Percentiles rank a stretch among this genome's conserved stretches.
Evolutionary conservation across 1,139 yeast genomes (phyloP).

Genomic region (Hanseniaspora sp.): DNA sequence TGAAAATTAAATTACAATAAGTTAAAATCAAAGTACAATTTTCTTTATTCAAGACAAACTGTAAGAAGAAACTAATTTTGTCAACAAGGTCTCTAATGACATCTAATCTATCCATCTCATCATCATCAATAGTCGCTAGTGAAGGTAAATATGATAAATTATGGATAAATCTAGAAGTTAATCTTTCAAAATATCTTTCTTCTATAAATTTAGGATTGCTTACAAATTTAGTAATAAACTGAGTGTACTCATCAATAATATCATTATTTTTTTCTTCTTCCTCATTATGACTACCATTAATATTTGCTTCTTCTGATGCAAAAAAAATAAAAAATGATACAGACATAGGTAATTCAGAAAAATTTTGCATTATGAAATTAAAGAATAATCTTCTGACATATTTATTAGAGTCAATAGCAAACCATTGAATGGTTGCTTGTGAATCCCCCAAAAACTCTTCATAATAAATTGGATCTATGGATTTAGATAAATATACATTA

Average conservation of each 20-base stretch:
- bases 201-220: not conserved
- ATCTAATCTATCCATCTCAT: not conserved
- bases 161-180: slow-evolving; percentile 11
- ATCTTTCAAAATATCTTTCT: slow-evolving; percentile 14
- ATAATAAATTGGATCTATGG: not conserved
- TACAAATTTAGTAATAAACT: not conserved
- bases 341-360: slow-evolving; percentile 9
- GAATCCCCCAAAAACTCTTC: slow-evolving; percentile 13
- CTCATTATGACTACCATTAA: not conserved
- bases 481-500: not conserved
- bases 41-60: slow-evolving; percentile 4
- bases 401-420: slow-evolving; percentile 6
- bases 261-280: not conserved
- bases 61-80: slow-evolving; percentile 3
- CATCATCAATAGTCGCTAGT: not conserved
- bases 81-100: not conserved
- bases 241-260: not conserved
- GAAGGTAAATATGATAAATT: slow-evolving; percentile 11
- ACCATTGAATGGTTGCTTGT: slow-evolving; percentile 9
- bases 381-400: slow-evolving; percentile 3
- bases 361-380: slow-evolving; percentile 7
- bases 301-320: not conserved
- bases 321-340: slow-evolving; percentile 11
- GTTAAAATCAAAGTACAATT: slow-evolving; percentile 9
- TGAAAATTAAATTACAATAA: slow-evolving; percentile 6